Percentiles rank a stretch among this genome's conserved stretches.
phyloP scores from a whole-genome alignment of 352 stramenopile species.

The Peronospora tabacina region DNA sequence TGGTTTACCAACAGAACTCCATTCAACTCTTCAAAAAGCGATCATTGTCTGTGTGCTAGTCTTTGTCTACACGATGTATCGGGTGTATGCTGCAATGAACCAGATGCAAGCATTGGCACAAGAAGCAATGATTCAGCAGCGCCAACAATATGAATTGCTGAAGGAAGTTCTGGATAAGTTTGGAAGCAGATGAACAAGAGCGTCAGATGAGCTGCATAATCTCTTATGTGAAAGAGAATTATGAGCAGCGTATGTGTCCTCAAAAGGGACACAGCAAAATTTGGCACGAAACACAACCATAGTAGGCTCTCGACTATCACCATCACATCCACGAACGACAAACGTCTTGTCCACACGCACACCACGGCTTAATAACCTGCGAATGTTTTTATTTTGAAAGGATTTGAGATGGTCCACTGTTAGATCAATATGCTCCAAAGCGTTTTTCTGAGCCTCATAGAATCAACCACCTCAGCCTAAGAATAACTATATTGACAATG shows the following conservation, averaged over 20 bases:
- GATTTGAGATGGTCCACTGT: too few relatives aligned
- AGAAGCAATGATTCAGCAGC: constrained; percentile 50
- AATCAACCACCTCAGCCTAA: constrained; percentile 13
- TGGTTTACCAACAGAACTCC: constrained; percentile 7
- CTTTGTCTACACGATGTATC: constrained; percentile 67
- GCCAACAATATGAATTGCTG: constrained; percentile 57
- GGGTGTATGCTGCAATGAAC: constrained; percentile 42
- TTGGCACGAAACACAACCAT: too few relatives aligned
- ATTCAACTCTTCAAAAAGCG: constrained; percentile 32
- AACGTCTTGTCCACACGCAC: too few relatives aligned
- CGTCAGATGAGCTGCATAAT: not conserved
- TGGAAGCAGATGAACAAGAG: constrained; percentile 3
- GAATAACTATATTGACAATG: constrained; percentile 31
- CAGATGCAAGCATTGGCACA: constrained; percentile 54
- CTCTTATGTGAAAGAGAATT: not conserved
- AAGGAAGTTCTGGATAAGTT: constrained; percentile 48
- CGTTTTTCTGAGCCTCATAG: too few relatives aligned
- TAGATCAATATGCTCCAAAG: too few relatives aligned
- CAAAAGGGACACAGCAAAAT: not conserved
- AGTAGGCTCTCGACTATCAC: too few relatives aligned
- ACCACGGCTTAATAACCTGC: too few relatives aligned
- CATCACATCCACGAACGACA: too few relatives aligned
- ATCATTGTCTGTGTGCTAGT: constrained; percentile 49
- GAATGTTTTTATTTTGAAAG: too few relatives aligned
- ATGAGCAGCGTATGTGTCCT: not conserved